phyloP scores from a whole-genome alignment of 1,284 basidiomycete species.

The Papiliotrema terrestris region DNA sequence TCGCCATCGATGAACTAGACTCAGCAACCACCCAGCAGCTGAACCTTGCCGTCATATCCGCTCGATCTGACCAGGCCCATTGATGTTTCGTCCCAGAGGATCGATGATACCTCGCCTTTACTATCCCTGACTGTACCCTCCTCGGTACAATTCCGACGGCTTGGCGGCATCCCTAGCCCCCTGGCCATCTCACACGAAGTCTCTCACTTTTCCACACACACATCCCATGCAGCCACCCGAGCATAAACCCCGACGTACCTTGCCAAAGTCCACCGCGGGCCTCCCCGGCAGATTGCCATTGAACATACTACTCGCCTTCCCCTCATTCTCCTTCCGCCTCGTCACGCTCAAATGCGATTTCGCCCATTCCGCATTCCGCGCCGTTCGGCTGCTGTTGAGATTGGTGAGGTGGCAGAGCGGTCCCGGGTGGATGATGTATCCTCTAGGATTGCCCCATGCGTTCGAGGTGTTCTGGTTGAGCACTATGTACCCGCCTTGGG shows the following conservation, averaged over 20 bases:
- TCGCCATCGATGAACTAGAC: slow-evolving; percentile 57
- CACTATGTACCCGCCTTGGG: slow-evolving; percentile 29
- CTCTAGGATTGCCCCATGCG: slow-evolving; percentile 57
- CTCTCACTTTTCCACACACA: no score
- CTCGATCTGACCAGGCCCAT: no score
- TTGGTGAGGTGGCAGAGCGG: slow-evolving; percentile 22
- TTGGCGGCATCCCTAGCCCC: no score
- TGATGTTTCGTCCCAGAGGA: no score
- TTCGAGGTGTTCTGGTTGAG: slow-evolving; percentile 39
- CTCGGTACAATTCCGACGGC: no score
- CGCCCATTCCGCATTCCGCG: slow-evolving; percentile 63
- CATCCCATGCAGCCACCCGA: no score
- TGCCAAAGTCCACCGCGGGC: slow-evolving; percentile 60
- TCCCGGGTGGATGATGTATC: slow-evolving; percentile 36
- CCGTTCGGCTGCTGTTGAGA: slow-evolving; percentile 56
- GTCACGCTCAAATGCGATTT: slow-evolving; percentile 62
- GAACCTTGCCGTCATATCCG: no score
- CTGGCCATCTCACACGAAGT: no score
- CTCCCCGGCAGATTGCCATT: slow-evolving; percentile 61
- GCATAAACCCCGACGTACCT: no score
- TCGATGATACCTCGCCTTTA: no score
- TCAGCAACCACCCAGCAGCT: background rate
- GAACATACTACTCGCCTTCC: slow-evolving; percentile 58
- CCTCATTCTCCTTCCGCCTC: slow-evolving; percentile 59
- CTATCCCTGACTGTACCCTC: no score